A percentile compares a stretch with the other conserved stretches of the same genome.
phyloP scores from a whole-genome alignment of 768 basidiomycete species.

The Phylloporus sp. region DNA sequence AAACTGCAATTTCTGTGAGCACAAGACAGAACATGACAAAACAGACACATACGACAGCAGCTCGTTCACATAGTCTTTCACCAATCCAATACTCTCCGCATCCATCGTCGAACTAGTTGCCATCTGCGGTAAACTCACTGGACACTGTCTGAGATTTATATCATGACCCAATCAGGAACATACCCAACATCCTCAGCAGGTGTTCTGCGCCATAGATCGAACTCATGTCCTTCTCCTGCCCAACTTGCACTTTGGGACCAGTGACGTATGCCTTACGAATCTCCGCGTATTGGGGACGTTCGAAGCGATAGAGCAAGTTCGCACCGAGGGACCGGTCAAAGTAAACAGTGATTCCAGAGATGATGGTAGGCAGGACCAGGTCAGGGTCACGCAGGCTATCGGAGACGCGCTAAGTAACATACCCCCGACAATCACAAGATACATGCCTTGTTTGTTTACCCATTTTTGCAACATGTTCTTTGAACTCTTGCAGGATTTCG shows the following conservation, averaged over 20 bases:
- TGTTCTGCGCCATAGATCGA: slow-evolving; percentile 94
- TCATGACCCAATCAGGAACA: slow-evolving; percentile 23
- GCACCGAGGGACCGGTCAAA: slow-evolving; percentile 90
- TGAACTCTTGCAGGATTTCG: slow-evolving; percentile 75
- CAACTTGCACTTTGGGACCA: slow-evolving; percentile 62
- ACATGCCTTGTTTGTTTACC: slow-evolving; percentile 47
- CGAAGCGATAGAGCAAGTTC: slow-evolving; percentile 91
- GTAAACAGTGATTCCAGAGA: slow-evolving; percentile 83
- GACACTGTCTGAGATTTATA: slow-evolving; percentile 5
- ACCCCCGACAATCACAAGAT: not conserved
- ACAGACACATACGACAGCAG: slow-evolving; percentile 60
- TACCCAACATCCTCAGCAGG: slow-evolving; percentile 86
- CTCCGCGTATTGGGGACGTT: slow-evolving; percentile 88
- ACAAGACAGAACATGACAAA: not conserved
- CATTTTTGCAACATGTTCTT: slow-evolving; percentile 51
- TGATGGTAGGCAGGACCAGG: slow-evolving; percentile 71
- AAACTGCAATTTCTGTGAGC: slow-evolving; percentile 45
- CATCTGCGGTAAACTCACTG: slow-evolving; percentile 91
- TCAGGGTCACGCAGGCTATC: slow-evolving; percentile 64
- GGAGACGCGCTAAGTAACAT: not conserved
- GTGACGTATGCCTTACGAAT: slow-evolving; percentile 72
- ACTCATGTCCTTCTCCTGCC: slow-evolving; percentile 82
- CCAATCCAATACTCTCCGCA: slow-evolving; percentile 72
- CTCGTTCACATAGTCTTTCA: slow-evolving; percentile 89
- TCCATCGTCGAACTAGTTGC: slow-evolving; percentile 90